phyloP scores from a whole-genome alignment of 768 basidiomycete species.

The Mycena albidolilacea region DNA sequence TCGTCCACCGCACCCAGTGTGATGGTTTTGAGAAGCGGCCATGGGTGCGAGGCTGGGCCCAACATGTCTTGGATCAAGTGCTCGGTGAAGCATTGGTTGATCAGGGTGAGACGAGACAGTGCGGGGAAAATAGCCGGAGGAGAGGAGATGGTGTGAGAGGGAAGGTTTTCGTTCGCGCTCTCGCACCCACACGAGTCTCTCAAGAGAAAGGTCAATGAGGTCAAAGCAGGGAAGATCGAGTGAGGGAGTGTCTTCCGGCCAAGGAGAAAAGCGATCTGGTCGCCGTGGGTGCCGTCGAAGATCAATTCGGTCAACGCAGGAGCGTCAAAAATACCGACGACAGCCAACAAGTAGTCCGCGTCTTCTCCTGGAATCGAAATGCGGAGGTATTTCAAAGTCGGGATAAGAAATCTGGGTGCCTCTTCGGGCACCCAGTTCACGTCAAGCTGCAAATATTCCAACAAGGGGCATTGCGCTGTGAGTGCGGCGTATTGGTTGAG shows the following conservation, averaged over 20 bases:
- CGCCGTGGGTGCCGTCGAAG: background rate
- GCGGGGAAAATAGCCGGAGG: no score
- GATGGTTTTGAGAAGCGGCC: no score
- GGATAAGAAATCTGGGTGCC: background rate
- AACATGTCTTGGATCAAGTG: no score
- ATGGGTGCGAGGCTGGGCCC: no score
- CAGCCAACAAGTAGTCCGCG: background rate
- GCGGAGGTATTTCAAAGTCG: background rate
- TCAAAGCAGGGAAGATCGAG: conserved; percentile 9
- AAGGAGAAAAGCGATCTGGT: conserved; percentile 6
- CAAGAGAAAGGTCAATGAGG: background rate
- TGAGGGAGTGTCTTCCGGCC: background rate
- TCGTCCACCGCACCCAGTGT: no score
- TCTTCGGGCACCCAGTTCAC: background rate
- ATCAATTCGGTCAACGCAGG: background rate
- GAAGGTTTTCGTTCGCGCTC: no score
- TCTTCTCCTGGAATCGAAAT: background rate
- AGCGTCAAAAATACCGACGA: no score
- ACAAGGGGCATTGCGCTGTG: background rate
- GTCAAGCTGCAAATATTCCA: background rate
- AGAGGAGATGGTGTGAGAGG: no score
- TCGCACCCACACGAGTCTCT: background rate
- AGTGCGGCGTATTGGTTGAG: background rate
- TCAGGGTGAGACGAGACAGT: no score
- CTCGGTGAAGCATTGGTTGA: no score